Base-by-base conservation (phyloP, 2,329 filamentous ascomycete genomes). In the Beauveria sp. region DNA sequence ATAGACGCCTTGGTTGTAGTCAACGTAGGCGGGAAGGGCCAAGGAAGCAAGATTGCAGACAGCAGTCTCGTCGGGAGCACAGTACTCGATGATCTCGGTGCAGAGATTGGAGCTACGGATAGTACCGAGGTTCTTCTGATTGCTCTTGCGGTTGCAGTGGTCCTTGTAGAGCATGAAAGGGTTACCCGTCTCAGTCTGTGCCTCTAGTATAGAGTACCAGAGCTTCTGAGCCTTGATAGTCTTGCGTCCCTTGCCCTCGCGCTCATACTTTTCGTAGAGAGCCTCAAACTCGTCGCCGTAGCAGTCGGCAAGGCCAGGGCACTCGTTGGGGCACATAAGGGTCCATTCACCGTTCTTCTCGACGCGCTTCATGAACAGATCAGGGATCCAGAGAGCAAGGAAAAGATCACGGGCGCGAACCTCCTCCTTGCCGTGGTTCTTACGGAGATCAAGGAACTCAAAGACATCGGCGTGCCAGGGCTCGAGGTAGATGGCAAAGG, bases 161-260 rank as follows among this genome's bases (percentile, higher is more conserved):
- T 99, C 95, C 84, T 99, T 99, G 87, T 99, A 99, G 63, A 98
- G 87, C 91, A 99, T 99, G 80, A 96, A 99, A 54, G 95, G 95
- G 78, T 96, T 98, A 69, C 95, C 95, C 51, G 95, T 99, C 86
- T 99, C 95, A 40, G 93, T 98, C 81, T 99, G 95, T 55, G 95
- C 91, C 79, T 99, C 95, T 53, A 99, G 85, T 67, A 99, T 96
- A 67, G 93, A 92, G 74, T 98, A 98, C 95, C 95, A 99, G 62
- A 99, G 88, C 84, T 99, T 99, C 83, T 99, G 95, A 26, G 95
- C 95, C 78, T 96, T 95, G 72, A 99, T 81, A 22, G 90, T 97
- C 80, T 89, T 89, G 67, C 93, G 91, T 66, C 95, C 93, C 70
- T 89, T 87, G 68, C 91, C 91, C 73, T 93, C 89, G 66, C 81